Evolutionary conservation across 106 monocot species (phyloP), one percentile per base, ranked within the genome.

Genomic region (Phalaenopsis aphrodite): DNA sequence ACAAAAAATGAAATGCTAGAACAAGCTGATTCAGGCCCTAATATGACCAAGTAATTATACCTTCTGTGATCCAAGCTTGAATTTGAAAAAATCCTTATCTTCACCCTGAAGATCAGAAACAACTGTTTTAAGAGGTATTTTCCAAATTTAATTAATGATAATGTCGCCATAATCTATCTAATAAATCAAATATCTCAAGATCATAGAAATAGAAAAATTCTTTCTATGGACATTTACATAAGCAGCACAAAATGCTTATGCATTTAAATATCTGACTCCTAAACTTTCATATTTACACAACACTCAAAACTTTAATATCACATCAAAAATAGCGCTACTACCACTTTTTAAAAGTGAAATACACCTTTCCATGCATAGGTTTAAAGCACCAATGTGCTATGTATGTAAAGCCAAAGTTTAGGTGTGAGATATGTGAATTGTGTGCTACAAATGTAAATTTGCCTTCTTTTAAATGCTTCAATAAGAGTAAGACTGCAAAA

Each of bases 61-160:
- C 94, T 98, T 88, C 57, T 84, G 75, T 65, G 84, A 92, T 82
- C 98, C 94, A 81, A 98, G 71, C 84, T 86, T 90, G 77, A 98
- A 98, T 64, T 92, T 98, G 85, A 94, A 94, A 79, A 89, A 98
- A 39, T 83, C 92, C 83, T 98, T 98, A 47, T 98, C 98, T 79
- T 87, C 92, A 61, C 94, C 98, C 98, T 94, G 86, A 77, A n/a
- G 21, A 64, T 7, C 64, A n/a, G 24, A 24, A 64, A 64, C 64
- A 52, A 21, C 21, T 23, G 24, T 52, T 64, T 64, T 21, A 64
- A 64, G 64, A 61, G 61, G 64, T 2, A 6, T 64, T 52, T 64
- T 56, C 56, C 24, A 64, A 12, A 64, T 21, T 24, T 71, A 8
- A 52, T 52, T 12, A 52, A 71, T 71, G 71, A 36, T 36, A 38